Evolutionary conservation across 2,329 filamentous ascomycete species (phyloP), one percentile per base, ranked within the genome.

Genomic region (Scortechinia acanthostroma): DNA sequence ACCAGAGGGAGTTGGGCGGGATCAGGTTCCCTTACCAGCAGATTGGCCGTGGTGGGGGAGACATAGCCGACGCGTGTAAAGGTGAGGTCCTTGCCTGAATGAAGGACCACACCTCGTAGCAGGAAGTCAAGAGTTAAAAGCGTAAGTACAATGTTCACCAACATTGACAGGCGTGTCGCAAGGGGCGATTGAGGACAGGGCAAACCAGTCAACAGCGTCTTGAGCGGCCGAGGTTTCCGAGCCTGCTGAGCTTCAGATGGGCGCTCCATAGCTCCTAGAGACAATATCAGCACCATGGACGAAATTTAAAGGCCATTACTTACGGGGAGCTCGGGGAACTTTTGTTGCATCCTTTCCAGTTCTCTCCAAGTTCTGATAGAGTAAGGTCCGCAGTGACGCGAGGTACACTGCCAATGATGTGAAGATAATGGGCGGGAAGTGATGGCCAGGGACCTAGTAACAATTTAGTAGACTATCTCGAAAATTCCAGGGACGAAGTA

Each of bases 51-150:
- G 2, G 68, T 70, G 13, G 79, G 69, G 5, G 80, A 82, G 6
- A 86, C 78, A 54, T 80, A 82, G 5, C 82, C 82, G 16, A 83
- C 64, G 21, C 82, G 68, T 5, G 77, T 73, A 53, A 86, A 82
- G 1, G 77, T 71, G 2, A 83, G 64, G 48, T 81, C 69, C 19
- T 73, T 61, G 5, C 68, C 70, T n/a, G 74, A 70, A 52, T 85
- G 69, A 5, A 83, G 60, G 4, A 76, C 47, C 0, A 72, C 65
- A 0, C 72, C 74, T 30, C 78, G 71, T 47, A 77, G 75, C 21
- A 82, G 66, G 33, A 83, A 68, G 53, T 86, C 82, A 15, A 46
- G 28, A 19, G 43, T 47, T 15, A 35, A 21, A 22, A 42, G 33
- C 3, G 42, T 40, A 20, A 25, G 22, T 13, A 40, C 35, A 19